Base-by-base conservation (phyloP, 2,329 filamentous ascomycete species). In the Blumeria graminis region DNA sequence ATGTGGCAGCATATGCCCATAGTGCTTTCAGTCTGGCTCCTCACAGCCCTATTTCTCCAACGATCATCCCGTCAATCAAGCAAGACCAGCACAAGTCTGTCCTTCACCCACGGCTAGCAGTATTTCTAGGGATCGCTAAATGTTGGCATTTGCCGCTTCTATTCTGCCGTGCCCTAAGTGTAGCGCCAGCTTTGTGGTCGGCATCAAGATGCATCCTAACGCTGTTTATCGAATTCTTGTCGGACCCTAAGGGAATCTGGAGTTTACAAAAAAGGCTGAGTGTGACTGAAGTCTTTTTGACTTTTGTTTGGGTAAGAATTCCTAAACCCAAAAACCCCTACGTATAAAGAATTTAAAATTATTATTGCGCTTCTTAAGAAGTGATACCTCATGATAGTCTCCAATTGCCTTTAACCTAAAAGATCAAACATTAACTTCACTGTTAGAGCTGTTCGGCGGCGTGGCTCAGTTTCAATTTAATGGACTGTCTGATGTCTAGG, bases 401-500 rank as follows among this genome's bases (percentile, higher is more conserved):
- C 22, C 22, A 28, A 28, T 28, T 28, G 22, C 22, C 22, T 28
- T 28, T 4, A 28, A 1, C 4, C 22, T 28, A 28, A 28, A 28
- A 4, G 4, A 28, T 28, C 22, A 28, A 1, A 28, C 22, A 4
- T 28, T 28, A 28, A 28, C 22, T 28, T 28, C 4, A 28, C 58
- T n/a, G 55, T 22, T 63, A 86, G 84, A 87, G 83, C 70, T 80
- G 77, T 64, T 81, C 83, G 58, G 85, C 82, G 18, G 84, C 81
- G 55, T 58, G 55, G 39, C 56, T 86, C 87, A 68, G 75, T 88
- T 58, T 84, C 82, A 48, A 86, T 71, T 89, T 89, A 66, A 85
- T 83, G 57, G 84, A 89, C 69, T 86, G 84, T 68, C 76, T 89
- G 63, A 88, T 89, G 84, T 87, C 83, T 59, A 74, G 85, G 69